These are phyloP conservation scores for Magnusiomyces suaveolens DNA, from an alignment of 1,139 yeast species.

Conservation along the genomic window DNA sequence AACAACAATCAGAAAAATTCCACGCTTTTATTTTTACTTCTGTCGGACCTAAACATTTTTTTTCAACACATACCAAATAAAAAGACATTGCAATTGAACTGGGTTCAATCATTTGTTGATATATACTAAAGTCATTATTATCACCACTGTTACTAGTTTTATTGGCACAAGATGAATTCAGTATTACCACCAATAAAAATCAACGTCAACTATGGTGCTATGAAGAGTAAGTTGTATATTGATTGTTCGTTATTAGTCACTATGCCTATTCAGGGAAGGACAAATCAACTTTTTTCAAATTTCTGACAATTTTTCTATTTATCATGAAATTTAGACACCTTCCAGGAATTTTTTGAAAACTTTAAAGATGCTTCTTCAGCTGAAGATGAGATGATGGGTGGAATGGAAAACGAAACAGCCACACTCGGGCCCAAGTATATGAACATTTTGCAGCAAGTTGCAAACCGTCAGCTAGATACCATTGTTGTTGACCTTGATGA, in stretches of 20 bases:
- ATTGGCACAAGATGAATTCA: conserved; percentile 21
- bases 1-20: too few relatives aligned
- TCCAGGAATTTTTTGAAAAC: conserved; percentile 21
- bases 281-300: not conserved
- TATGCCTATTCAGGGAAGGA: too few relatives aligned
- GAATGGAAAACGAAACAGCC: conserved; percentile 13
- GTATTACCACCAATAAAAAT: conserved; percentile 45
- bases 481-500: conserved; percentile 77
- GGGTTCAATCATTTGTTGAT: too few relatives aligned
- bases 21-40: too few relatives aligned
- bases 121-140: too few relatives aligned
- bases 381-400: conserved; percentile 16
- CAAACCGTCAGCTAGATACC: conserved; percentile 69
- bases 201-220: conserved; percentile 45
- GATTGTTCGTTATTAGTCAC: too few relatives aligned
- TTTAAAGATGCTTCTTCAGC: conserved; percentile 18
- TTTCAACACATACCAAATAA: too few relatives aligned
- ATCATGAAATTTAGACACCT: too few relatives aligned
- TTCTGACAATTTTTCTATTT: too few relatives aligned
- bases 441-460: conserved; percentile 63
- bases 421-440: conserved; percentile 57
- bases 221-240: conserved; percentile 25
- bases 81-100: too few relatives aligned
- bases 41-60: too few relatives aligned
- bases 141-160: too few relatives aligned